These are phyloP conservation scores for Tetrapisispora phaffii DNA, from an alignment of 805 yeast genomes.

Conservation along the genomic window DNA sequence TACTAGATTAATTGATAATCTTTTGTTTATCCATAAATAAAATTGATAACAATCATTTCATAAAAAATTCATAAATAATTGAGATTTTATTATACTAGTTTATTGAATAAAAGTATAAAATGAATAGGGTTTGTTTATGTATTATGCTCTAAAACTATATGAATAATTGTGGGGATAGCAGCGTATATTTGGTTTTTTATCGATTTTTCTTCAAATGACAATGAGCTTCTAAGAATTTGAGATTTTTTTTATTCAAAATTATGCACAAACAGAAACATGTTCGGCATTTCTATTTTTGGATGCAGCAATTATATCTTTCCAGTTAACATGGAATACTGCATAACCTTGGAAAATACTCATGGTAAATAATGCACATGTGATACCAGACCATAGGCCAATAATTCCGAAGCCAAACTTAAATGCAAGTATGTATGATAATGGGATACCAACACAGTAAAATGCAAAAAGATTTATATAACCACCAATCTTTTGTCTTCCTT, in stretches of 20 bases:
- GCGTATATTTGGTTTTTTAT: no score
- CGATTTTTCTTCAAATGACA: no score
- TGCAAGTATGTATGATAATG: slow-evolving; percentile 45
- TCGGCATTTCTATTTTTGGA: slow-evolving; percentile 25
- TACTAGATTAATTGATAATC: neutral
- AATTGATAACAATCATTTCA: neutral
- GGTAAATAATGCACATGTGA: slow-evolving; percentile 24
- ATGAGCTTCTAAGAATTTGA: neutral
- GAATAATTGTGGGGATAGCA: neutral
- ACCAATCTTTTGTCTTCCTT: slow-evolving; percentile 43
- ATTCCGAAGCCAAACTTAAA: slow-evolving; percentile 42
- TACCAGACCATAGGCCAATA: slow-evolving; percentile 57
- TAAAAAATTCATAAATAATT: no score
- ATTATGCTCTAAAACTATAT: neutral
- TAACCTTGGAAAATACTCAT: slow-evolving; percentile 29
- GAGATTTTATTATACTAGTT: neutral
- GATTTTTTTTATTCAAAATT: neutral
- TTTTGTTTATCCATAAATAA: neutral
- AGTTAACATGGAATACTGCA: slow-evolving; percentile 28
- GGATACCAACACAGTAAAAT: slow-evolving; percentile 47
- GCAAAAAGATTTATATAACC: slow-evolving; percentile 30
- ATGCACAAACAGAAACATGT: neutral
- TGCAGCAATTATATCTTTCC: slow-evolving; percentile 22
- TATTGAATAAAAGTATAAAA: neutral
- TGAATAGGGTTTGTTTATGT: neutral